Evolutionary conservation across 2,329 filamentous ascomycete species (phyloP).

Genomic region (Hymenoscyphus salicellus): DNA sequence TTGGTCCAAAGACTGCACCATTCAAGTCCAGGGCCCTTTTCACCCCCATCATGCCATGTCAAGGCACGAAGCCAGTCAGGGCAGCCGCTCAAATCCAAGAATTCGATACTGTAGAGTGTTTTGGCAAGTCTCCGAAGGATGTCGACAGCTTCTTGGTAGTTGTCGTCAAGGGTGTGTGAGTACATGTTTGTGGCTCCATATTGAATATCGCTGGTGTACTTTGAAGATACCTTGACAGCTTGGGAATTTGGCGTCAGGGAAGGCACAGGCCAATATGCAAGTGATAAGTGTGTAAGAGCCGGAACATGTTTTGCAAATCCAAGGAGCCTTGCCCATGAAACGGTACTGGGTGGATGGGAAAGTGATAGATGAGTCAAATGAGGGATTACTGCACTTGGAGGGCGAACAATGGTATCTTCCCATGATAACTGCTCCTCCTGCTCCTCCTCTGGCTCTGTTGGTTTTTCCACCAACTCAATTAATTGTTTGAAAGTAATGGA

Average conservation of each 20-base stretch:
- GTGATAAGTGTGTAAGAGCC: slow-evolving; percentile 57
- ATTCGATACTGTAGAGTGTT: slow-evolving; percentile 56
- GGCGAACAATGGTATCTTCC: slow-evolving; percentile 28
- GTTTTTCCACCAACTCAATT: slow-evolving; percentile 43
- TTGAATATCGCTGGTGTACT: slow-evolving; percentile 43
- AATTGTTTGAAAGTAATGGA: slow-evolving; percentile 53
- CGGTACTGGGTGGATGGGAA: slow-evolving; percentile 39
- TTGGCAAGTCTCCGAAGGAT: slow-evolving; percentile 54
- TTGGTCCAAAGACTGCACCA: slow-evolving; percentile 30
- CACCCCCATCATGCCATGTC: slow-evolving; percentile 20
- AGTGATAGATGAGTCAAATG: slow-evolving; percentile 61
- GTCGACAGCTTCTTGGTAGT: slow-evolving; percentile 58
- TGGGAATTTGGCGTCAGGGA: slow-evolving; percentile 55
- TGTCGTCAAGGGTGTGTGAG: slow-evolving; percentile 55
- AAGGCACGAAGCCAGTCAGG: slow-evolving; percentile 45
- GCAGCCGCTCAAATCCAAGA: slow-evolving; percentile 61
- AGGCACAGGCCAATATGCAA: slow-evolving; percentile 62
- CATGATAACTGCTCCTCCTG: slow-evolving; percentile 21
- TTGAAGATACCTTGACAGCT: slow-evolving; percentile 46
- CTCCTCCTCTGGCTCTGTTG: slow-evolving; percentile 12
- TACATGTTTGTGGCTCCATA: slow-evolving; percentile 57
- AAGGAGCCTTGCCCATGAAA: slow-evolving; percentile 59
- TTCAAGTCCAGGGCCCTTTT: slow-evolving; percentile 23
- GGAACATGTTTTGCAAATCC: slow-evolving; percentile 51
- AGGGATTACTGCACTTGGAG: slow-evolving; percentile 41